These are phyloP conservation scores for Bimuria novae-zelandiae DNA, from an alignment of 2,329 filamentous ascomycete genomes.

Conservation along the genomic window DNA sequence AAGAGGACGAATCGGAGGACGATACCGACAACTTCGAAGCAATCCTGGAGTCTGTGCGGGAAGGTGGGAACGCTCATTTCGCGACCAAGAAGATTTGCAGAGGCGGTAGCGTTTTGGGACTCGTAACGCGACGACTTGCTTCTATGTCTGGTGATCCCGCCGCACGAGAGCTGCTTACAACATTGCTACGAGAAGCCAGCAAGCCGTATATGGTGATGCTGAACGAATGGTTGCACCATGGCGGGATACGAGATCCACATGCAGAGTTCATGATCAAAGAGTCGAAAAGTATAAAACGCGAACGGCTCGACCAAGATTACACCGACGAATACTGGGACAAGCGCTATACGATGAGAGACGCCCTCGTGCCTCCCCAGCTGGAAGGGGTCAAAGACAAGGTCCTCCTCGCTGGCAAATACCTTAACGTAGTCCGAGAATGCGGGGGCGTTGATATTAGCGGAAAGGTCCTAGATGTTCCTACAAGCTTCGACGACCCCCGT, in stretches of 20 bases:
- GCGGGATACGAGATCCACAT: conserved; percentile 91
- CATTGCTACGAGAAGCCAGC: conserved; percentile 83
- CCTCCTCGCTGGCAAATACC: conserved; percentile 91
- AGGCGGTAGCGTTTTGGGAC: conserved; percentile 89
- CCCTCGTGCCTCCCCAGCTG: conserved; percentile 89
- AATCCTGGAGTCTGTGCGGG: conserved; percentile 85
- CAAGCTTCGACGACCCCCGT: conserved; percentile 85
- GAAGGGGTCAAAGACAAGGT: conserved; percentile 93
- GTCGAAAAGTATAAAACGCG: conserved; percentile 90
- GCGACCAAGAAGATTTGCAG: conserved; percentile 91
- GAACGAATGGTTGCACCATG: conserved; percentile 97
- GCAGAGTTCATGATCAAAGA: conserved; percentile 94
- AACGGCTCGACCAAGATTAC: conserved; percentile 91
- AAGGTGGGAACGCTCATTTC: conserved; percentile 83
- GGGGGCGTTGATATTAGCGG: conserved; percentile 94
- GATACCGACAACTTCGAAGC: conserved; percentile 87
- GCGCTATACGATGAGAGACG: conserved; percentile 89
- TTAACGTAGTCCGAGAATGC: conserved; percentile 96
- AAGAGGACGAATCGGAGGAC: conserved; percentile 67
- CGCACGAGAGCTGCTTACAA: conserved; percentile 79
- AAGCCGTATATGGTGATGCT: conserved; percentile 97
- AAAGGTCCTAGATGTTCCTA: conserved; percentile 83
- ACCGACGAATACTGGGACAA: conserved; percentile 99
- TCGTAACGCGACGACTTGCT: conserved; percentile 83
- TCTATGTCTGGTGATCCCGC: conserved; percentile 93